A percentile compares a stretch with the other conserved stretches of the same genome.
Conservation (phyloP, 208 protist species). For the Blechomonas ayalai region DNA sequence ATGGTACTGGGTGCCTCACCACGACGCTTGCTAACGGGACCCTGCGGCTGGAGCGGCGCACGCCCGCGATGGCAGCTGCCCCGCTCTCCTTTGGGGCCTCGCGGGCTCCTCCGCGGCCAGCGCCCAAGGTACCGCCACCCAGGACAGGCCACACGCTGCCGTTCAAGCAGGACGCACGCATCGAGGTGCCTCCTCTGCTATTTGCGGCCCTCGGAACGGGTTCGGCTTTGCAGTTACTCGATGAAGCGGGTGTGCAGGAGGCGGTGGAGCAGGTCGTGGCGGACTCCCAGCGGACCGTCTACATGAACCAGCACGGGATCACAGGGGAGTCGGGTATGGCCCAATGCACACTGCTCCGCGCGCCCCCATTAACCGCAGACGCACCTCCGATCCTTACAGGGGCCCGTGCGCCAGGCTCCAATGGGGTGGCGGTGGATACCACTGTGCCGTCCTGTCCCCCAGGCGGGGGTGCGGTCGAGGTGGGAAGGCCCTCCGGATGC, state of each 20-base stretch:
- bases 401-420: neutral
- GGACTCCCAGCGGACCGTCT: slow-evolving; percentile 23
- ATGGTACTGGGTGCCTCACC: neutral
- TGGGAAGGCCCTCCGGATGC: too few relatives aligned
- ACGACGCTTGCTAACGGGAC: neutral
- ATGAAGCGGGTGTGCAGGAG: slow-evolving; percentile 26
- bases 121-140: too few relatives aligned
- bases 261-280: slow-evolving; percentile 16
- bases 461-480: too few relatives aligned
- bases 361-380: slow-evolving; percentile 3
- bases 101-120: too few relatives aligned
- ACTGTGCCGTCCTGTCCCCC: too few relatives aligned
- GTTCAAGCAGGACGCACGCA: too few relatives aligned
- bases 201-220: slow-evolving; percentile 45
- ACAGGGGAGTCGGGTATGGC: slow-evolving; percentile 43
- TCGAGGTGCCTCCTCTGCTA: too few relatives aligned
- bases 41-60: neutral
- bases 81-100: slow-evolving; percentile 67
- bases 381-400: slow-evolving; percentile 6
- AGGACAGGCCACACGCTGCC: too few relatives aligned
- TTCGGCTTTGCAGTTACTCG: slow-evolving; percentile 51
- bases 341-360: slow-evolving; percentile 45
- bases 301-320: slow-evolving; percentile 28
- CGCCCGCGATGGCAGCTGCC: slow-evolving; percentile 8
- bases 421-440: too few relatives aligned